These are phyloP conservation scores for Nitzschia palea DNA, from an alignment of 108 stramenopile species.

Conservation along the genomic window DNA sequence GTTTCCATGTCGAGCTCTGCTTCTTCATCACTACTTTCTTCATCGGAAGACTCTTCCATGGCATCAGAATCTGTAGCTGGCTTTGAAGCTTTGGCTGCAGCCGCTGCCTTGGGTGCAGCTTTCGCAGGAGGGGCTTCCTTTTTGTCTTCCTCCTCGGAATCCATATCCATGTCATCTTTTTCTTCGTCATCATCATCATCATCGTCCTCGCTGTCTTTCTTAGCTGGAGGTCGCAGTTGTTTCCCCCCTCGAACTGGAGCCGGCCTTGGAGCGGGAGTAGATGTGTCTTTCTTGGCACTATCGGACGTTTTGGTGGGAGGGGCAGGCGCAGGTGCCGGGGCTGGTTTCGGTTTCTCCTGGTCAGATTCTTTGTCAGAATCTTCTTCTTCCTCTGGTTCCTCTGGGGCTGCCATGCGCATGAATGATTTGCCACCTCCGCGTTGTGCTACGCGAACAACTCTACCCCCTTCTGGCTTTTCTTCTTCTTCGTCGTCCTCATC, in stretches of 20 bases:
- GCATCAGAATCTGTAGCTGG: constrained; percentile 41
- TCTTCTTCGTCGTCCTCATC: constrained; percentile 35
- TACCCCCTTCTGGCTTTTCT: constrained; percentile 19
- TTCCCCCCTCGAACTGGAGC: constrained; percentile 22
- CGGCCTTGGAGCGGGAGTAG: neutral
- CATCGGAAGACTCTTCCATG: constrained; percentile 43
- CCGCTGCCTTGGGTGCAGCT: constrained; percentile 15
- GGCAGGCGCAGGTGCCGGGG: neutral
- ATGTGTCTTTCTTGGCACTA: neutral
- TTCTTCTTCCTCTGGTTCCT: constrained; percentile 23
- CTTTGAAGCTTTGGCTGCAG: constrained; percentile 29
- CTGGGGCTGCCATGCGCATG: constrained; percentile 36
- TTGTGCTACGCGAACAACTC: constrained; percentile 28
- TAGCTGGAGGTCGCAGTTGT: constrained; percentile 24
- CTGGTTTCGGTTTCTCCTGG: constrained; percentile 5
- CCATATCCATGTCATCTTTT: constrained; percentile 41
- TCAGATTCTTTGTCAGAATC: constrained; percentile 27
- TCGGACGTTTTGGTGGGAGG: neutral
- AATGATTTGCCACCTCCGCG: constrained; percentile 70
- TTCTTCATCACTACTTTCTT: constrained; percentile 66
- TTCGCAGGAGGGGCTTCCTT: constrained; percentile 21
- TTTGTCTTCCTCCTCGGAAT: constrained; percentile 50
- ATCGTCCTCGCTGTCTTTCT: constrained; percentile 22
- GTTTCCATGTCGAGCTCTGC: constrained; percentile 80
- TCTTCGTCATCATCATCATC: constrained; percentile 27